Conservation (phyloP, 331 rosid species). For the Rosa hybrid region DNA sequence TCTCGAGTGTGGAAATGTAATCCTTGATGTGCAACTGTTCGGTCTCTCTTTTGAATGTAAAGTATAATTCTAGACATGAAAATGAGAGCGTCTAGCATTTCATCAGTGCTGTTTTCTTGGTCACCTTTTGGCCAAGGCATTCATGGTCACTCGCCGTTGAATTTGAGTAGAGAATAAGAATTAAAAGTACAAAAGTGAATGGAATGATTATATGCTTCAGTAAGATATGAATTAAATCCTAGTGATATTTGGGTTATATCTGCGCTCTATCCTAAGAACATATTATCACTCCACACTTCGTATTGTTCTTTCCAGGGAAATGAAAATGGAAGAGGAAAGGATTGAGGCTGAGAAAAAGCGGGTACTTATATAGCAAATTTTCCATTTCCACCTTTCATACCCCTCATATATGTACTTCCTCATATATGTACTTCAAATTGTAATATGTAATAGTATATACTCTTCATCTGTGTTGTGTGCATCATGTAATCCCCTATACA, state of each 20-base stretch:
- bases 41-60: not conserved
- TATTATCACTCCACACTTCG: not conserved
- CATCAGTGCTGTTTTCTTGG: not conserved
- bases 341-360: conserved; percentile 91
- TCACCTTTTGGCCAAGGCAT: not conserved
- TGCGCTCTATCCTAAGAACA: not conserved
- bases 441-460: not conserved
- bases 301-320: conserved; percentile 62
- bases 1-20: not conserved
- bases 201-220: not conserved
- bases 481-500: not conserved
- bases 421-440: not conserved
- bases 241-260: not conserved
- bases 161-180: not conserved
- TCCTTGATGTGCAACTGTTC: not conserved
- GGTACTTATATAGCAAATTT: conserved; percentile 39
- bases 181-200: not conserved
- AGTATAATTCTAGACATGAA: not conserved
- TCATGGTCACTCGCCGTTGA: not conserved
- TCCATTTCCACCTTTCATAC: not conserved
- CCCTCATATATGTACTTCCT: not conserved
- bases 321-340: conserved; percentile 89
- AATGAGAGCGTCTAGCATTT: not conserved
- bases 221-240: not conserved
- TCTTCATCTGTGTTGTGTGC: not conserved